Conservation (phyloP, 257 asterid genomes). For the Nicotiana obtusifolia region DNA sequence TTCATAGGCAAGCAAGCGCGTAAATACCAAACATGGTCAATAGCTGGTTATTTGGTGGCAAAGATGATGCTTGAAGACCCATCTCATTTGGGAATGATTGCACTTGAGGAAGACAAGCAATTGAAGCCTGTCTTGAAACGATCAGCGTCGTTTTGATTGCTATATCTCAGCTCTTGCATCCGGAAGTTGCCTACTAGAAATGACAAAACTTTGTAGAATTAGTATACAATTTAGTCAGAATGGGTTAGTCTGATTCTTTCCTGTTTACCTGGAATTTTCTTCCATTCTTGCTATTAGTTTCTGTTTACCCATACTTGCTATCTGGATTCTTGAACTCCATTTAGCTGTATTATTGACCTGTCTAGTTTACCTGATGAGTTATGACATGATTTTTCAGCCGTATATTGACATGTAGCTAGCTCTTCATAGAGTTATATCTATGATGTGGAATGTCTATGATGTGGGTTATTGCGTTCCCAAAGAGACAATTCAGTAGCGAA, state of each 20-base stretch:
- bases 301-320: not conserved
- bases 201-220: not conserved
- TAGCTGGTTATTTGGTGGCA: slow-evolving; percentile 61
- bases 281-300: not conserved
- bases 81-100: slow-evolving; percentile 58
- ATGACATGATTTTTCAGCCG: not conserved
- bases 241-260: not conserved
- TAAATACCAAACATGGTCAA: slow-evolving; percentile 58
- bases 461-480: no score
- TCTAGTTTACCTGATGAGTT: not conserved
- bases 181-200: not conserved
- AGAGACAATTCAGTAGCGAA: no score
- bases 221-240: not conserved
- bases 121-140: slow-evolving; percentile 46
- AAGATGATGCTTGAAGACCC: slow-evolving; percentile 70
- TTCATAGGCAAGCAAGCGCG: slow-evolving; percentile 61
- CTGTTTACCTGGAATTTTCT: not conserved
- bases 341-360: not conserved
- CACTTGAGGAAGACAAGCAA: slow-evolving; percentile 57
- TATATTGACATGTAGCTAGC: not conserved
- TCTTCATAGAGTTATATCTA: not conserved
- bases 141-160: slow-evolving; percentile 36
- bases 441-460: no score
- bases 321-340: not conserved
- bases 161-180: not conserved